Base-by-base conservation (phyloP, 305 asterid species). In the Solanum hybrid region DNA sequence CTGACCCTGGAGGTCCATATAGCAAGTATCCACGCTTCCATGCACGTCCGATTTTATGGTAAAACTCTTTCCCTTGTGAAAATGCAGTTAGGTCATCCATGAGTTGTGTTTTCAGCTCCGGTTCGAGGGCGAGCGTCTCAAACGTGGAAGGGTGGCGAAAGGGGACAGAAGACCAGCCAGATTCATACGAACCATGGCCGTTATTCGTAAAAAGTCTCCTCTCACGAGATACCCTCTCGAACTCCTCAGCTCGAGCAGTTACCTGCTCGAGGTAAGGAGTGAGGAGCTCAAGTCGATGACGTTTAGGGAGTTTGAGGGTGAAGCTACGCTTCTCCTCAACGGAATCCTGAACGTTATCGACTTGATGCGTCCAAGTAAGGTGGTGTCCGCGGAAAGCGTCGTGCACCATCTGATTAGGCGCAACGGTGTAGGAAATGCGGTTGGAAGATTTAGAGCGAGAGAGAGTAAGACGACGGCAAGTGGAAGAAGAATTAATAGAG, bases 21-120 rank as follows among this genome's bases (percentile, higher is more conserved):
- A 94, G 89, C 56, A 94, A 88, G 69, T 94, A 94, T 5, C 96
- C 95, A 26, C 96, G 90, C 29, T 94, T 94, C 97, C 95, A 94
- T 6, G 95, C 93, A 5, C 94, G 94, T 11, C 97, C 97, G 11
- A 86, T 90, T 13, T 81, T 90, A 32, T 84, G 90, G 86, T 93
- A 93, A 32, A 92, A 93, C 26, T 92, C 93, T 73, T 90, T 92
- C 5, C 93, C 93, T 46, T 93, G 88, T 0, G 91, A 46, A 90
- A 92, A 93, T 10, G 91, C 91, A 24, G 79, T 86, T 10, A 93
- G 87, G 77, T 92, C 94, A 72, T 92, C 92, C 51, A 56, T 86
- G 69, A 93, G 85, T 38, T 88, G 89, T 6, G 89, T 80, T 17
- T 92, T 94, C 86, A 91, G 29, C 29, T 94, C 96, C 2, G 93